These are phyloP conservation scores for Tephrocybe sp. DNA, from an alignment of 768 basidiomycete species.

Conservation along the genomic window DNA sequence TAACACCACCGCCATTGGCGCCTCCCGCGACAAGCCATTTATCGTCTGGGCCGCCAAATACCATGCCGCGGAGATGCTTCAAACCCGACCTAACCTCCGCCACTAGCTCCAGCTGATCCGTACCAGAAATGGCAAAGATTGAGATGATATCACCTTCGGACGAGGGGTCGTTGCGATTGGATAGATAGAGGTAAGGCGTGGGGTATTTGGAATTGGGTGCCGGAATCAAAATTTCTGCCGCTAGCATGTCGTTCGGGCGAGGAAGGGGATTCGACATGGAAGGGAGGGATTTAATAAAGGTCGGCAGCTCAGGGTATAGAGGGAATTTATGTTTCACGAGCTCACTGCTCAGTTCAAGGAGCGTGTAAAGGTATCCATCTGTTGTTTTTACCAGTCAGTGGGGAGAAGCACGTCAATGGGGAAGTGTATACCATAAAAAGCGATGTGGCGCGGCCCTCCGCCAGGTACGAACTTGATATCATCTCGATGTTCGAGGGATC, in stretches of 20 bases:
- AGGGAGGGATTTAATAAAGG: constrained; percentile 39
- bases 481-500: constrained; percentile 48
- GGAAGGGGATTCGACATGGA: constrained; percentile 48
- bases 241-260: constrained; percentile 49
- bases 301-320: constrained; percentile 36
- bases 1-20: constrained; percentile 59
- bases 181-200: constrained; percentile 61
- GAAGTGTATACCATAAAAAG: constrained; percentile 45
- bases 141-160: constrained; percentile 71
- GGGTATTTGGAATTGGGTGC: constrained; percentile 48
- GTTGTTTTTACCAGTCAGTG: neutral
- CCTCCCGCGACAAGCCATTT: constrained; percentile 68
- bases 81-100: constrained; percentile 68
- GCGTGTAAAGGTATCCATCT: constrained; percentile 65
- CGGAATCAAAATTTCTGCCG: constrained; percentile 69
- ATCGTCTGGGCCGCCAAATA: constrained; percentile 59
- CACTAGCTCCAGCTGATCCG: constrained; percentile 46
- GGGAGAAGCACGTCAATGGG: neutral
- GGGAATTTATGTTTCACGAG: constrained; percentile 55
- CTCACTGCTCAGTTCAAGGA: constrained; percentile 63
- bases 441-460: constrained; percentile 70
- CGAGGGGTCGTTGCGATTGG: constrained; percentile 73
- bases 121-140: constrained; percentile 54
- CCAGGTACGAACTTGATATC: constrained; percentile 50
- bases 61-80: constrained; percentile 67